A percentile compares a stretch with the other conserved stretches of the same genome.
Evolutionary conservation across 2,329 filamentous ascomycete genomes (phyloP).

Genomic region (Claviceps africana): DNA sequence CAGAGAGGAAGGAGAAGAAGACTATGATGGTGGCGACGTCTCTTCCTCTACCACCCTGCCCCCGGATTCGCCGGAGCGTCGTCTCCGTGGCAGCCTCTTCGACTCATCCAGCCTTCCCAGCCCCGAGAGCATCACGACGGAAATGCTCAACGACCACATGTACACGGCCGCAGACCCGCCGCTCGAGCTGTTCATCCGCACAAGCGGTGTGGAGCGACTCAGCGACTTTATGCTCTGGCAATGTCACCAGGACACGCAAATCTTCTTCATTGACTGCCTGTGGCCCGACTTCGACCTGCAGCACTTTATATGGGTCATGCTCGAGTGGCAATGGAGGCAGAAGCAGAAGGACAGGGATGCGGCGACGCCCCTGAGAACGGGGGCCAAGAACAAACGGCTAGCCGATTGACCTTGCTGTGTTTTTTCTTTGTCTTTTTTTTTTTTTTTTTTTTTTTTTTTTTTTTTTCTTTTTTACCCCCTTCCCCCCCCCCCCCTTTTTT

Average conservation of each 20-base stretch:
- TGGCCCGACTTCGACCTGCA: conserved; percentile 96
- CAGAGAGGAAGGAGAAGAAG: conserved; percentile 21
- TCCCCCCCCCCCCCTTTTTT: too few relatives aligned
- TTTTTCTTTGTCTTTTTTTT: not conserved
- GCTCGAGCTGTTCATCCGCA: conserved; percentile 79
- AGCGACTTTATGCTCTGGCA: conserved; percentile 99
- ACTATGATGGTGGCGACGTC: conserved; percentile 33
- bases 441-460: too few relatives aligned
- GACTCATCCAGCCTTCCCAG: conserved; percentile 40
- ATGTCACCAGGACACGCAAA: conserved; percentile 80
- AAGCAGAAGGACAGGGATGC: conserved; percentile 42
- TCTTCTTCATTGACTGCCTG: conserved; percentile 80
- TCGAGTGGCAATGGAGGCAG: conserved; percentile 71
- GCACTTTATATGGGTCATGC: conserved; percentile 79
- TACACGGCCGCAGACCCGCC: conserved; percentile 79
- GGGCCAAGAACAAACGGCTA: conserved; percentile 2
- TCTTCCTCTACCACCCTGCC: conserved; percentile 44
- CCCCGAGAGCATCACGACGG: conserved; percentile 72
- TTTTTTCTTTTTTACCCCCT: not conserved
- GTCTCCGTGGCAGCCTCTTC: conserved; percentile 17
- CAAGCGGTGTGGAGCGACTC: conserved; percentile 80
- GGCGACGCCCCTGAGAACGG: conserved; percentile 7
- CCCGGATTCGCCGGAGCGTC: conserved; percentile 36
- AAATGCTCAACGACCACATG: conserved; percentile 72
- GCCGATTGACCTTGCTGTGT: not conserved